Base-by-base conservation (phyloP, 805 yeast genomes). In the Priceomyces carsonii region DNA sequence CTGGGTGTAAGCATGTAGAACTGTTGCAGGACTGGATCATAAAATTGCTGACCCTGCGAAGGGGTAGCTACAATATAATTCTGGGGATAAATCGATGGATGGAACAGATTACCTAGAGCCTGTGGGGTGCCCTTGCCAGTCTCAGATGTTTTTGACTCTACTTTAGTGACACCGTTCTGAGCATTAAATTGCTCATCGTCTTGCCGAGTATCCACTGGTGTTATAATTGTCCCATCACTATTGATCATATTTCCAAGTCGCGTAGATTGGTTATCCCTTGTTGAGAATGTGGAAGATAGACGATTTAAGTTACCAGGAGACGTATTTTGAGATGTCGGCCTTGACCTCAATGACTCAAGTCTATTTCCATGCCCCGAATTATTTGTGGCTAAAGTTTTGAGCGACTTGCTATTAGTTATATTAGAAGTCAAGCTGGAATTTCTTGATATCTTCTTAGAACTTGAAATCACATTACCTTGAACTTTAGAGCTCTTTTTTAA, bases 1-100 rank as follows among this genome's bases (percentile, higher is more conserved):
- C 52, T 48, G 10, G 70, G 70, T 18, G 65, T 59, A 26, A 67
- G 51, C 8, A 67, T 67, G 39, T 53, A 67, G 38, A 61, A 66
- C 40, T 66, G 72, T 46, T 67, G 72, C 50, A 62, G 69, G 5
- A 64, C 63, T 1, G 73, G 73, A 39, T 67, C 72, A 44, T 65
- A 68, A 37, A 62, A 64, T 40, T 62, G 70, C 42, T 64, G 72
- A 4, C 66, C 60, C 39, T 55, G 68, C 36, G 46, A 26, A 17
- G 53, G 33, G 50, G 36, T 33, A 13, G 40, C 18, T 10, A 21
- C 17, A 25, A 18, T 29, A 8, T 21, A 27, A n/a, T 30, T 26
- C 32, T 17, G 39, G 9, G 21, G 32, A 17, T 25, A 22, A 18
- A 19, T 9, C n/a, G 40, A 27, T 19, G 31, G 39, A 4, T 35